Evolutionary conservation across 345 rosid genomes (phyloP).

Genomic region (Lenwebbia sp.): DNA sequence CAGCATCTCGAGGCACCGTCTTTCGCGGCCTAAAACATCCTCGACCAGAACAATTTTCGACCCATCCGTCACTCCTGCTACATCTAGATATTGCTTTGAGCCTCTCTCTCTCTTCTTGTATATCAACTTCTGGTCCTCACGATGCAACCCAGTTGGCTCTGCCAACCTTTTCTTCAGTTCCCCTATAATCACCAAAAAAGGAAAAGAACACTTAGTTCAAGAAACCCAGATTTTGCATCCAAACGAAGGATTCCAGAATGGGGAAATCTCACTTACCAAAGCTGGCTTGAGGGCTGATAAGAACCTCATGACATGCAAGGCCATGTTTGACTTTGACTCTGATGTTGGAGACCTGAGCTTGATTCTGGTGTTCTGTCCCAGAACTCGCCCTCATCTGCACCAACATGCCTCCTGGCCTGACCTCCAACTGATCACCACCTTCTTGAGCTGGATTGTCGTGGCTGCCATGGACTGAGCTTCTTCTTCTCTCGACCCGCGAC

Average conservation of each 20-base stretch:
- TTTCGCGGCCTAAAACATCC: constrained; percentile 34
- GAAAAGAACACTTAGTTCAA: neutral
- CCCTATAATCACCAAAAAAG: constrained; percentile 12
- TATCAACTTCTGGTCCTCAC: constrained; percentile 41
- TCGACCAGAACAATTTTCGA: constrained; percentile 41
- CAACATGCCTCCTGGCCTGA: constrained; percentile 59
- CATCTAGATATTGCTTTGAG: constrained; percentile 40
- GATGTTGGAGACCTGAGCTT: constrained; percentile 19
- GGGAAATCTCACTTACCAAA: constrained; percentile 27
- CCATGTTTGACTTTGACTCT: constrained; percentile 36
- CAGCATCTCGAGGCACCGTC: constrained; percentile 36
- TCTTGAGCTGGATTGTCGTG: constrained; percentile 5
- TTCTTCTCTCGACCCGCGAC: neutral
- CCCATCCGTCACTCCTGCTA: constrained; percentile 36
- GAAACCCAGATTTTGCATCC: neutral
- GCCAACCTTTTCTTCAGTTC: constrained; percentile 48
- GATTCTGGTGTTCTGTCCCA: constrained; percentile 5
- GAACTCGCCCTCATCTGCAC: constrained; percentile 34
- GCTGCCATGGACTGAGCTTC: neutral
- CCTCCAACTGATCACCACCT: constrained; percentile 24
- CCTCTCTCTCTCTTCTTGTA: constrained; percentile 52
- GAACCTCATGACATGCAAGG: constrained; percentile 20
- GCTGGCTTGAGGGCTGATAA: constrained; percentile 38
- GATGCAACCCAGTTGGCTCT: constrained; percentile 38
- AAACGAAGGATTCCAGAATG: neutral